phyloP scores from a whole-genome alignment of 139 green algal species.

The Zygnema cylindricum region DNA sequence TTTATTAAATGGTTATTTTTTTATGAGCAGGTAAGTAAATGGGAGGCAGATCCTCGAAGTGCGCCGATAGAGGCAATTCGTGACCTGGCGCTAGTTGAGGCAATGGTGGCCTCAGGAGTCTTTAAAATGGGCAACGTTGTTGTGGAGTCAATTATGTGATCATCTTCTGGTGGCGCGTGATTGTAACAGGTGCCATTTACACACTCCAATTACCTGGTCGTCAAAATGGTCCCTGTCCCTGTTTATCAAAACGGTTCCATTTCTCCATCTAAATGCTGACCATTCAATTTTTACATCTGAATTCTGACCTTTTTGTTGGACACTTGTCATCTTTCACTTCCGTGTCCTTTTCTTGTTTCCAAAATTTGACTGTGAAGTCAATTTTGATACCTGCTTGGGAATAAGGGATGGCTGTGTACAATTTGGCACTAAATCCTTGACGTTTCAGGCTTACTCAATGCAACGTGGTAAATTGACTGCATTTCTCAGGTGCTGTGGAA shows the following conservation, averaged over 20 bases:
- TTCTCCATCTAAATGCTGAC: not conserved
- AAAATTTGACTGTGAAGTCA: too few relatives aligned
- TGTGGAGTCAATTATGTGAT: not conserved
- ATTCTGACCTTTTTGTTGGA: not conserved
- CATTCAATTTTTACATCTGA: not conserved
- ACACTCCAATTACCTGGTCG: not conserved
- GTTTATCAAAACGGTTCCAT: not conserved
- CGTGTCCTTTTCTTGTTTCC: conserved; percentile 55
- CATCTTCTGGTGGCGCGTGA: not conserved
- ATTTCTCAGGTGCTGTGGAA: too few relatives aligned
- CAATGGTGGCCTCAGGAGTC: not conserved
- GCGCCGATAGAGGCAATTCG: not conserved
- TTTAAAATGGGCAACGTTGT: not conserved
- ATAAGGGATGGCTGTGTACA: too few relatives aligned
- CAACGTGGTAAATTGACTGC: too few relatives aligned
- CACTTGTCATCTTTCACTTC: conserved; percentile 25
- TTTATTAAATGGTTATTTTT: not conserved
- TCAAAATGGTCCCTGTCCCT: too few relatives aligned
- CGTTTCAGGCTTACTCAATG: too few relatives aligned
- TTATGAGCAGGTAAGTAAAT: not conserved
- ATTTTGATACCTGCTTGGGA: too few relatives aligned
- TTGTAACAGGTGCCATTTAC: not conserved
- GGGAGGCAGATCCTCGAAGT: not conserved
- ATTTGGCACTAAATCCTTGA: too few relatives aligned
- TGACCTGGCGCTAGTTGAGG: conserved; percentile 2